phyloP scores from a whole-genome alignment of 805 yeast species.

The Huiozyma naganishii region DNA sequence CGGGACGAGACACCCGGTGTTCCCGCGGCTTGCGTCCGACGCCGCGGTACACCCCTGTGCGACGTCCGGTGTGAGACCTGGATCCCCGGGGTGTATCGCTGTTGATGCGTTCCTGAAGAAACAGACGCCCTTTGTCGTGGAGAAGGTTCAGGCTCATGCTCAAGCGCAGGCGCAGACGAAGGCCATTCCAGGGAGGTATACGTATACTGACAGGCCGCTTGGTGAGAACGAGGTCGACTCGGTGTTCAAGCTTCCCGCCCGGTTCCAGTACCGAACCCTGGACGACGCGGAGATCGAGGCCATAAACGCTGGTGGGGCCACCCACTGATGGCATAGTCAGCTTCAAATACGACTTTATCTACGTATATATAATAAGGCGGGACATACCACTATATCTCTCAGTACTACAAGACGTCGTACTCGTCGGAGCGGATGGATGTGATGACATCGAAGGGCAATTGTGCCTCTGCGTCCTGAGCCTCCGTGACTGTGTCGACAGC shows the following conservation, averaged over 20 bases:
- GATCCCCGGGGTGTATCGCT: slow-evolving; percentile 18
- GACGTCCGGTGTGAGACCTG: slow-evolving; percentile 20
- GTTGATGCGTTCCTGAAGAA: slow-evolving; percentile 16
- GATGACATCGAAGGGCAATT: slow-evolving; percentile 61
- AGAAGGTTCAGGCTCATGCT: slow-evolving; percentile 19
- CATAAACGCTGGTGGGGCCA: slow-evolving; percentile 77
- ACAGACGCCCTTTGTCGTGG: slow-evolving; percentile 32
- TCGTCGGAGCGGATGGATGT: slow-evolving; percentile 48
- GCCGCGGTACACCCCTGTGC: slow-evolving; percentile 22
- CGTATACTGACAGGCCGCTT: slow-evolving; percentile 27
- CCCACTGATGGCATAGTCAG: slow-evolving; percentile 14
- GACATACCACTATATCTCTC: background rate
- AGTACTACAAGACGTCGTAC: slow-evolving; percentile 33
- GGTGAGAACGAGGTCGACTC: slow-evolving; percentile 34
- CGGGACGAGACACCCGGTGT: slow-evolving; percentile 60
- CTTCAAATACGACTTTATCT: background rate
- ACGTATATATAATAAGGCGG: background rate
- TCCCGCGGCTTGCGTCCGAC: slow-evolving; percentile 12
- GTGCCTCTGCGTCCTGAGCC: slow-evolving; percentile 29
- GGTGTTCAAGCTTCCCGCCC: slow-evolving; percentile 55
- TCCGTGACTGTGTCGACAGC: slow-evolving; percentile 48
- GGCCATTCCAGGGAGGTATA: background rate
- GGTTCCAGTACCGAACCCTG: slow-evolving; percentile 59
- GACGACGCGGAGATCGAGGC: slow-evolving; percentile 64
- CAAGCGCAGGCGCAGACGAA: background rate